phyloP scores from a whole-genome alignment of 306 rosid genomes.

The Acacia confusa region DNA sequence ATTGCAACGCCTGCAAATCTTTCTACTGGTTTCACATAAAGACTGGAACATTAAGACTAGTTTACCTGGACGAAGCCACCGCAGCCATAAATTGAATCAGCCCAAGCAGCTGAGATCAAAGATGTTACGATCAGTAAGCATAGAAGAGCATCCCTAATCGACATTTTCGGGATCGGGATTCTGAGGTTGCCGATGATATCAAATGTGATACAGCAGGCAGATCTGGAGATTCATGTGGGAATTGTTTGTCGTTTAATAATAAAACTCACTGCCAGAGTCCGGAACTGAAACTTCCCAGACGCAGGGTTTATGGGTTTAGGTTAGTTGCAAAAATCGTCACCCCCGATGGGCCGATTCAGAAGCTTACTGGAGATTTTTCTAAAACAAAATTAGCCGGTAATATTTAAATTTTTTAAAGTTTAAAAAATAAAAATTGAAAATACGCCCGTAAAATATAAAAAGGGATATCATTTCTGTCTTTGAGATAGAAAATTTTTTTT shows the following conservation, averaged over 20 bases:
- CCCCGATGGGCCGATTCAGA: not conserved
- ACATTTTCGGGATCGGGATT: conserved; percentile 35
- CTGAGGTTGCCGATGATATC: conserved; percentile 30
- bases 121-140: conserved; percentile 34
- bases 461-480: no score
- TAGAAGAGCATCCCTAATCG: conserved; percentile 35
- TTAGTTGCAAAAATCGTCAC: not conserved
- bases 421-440: not conserved
- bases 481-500: no score
- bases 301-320: conserved; percentile 30
- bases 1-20: not conserved
- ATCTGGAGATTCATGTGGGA: conserved; percentile 29
- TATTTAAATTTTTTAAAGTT: no score
- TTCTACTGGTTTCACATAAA: not conserved
- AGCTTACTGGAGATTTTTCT: not conserved
- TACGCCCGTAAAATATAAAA: not conserved
- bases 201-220: conserved; percentile 12
- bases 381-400: not conserved
- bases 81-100: conserved; percentile 76
- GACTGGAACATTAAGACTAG: not conserved
- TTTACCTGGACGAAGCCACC: conserved; percentile 74
- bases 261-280: conserved; percentile 12
- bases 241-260: not conserved
- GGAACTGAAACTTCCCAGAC: not conserved
- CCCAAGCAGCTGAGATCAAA: conserved; percentile 50